These are phyloP conservation scores for Tricholoma flavovirens DNA, from an alignment of 768 basidiomycete species.

Conservation along the genomic window DNA sequence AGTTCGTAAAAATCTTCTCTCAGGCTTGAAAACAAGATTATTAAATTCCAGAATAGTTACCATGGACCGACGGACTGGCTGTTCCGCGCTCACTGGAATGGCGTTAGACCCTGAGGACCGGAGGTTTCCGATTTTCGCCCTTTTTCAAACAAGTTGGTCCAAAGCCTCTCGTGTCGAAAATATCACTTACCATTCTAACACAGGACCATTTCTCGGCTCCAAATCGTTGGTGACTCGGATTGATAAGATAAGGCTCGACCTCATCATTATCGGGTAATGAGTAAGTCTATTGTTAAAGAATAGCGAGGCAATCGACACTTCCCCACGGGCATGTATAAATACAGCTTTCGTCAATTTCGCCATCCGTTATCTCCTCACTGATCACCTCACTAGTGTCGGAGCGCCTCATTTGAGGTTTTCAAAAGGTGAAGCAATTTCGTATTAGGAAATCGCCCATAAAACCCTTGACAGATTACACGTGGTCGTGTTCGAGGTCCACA, in stretches of 20 bases:
- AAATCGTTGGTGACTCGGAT: too few relatives aligned
- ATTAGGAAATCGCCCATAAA: neutral
- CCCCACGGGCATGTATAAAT: neutral
- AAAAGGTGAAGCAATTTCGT: neutral
- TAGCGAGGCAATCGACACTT: neutral
- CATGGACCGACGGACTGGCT: constrained; percentile 11
- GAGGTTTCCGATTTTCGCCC: constrained; percentile 12
- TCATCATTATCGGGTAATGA: neutral
- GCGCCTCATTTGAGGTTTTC: neutral
- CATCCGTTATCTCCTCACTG: neutral
- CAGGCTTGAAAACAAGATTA: constrained; percentile 7
- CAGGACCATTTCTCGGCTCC: neutral
- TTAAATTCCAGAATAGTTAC: constrained; percentile 4
- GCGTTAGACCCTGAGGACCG: constrained; percentile 10
- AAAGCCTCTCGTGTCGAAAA: neutral
- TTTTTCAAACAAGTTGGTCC: neutral
- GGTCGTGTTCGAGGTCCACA: neutral
- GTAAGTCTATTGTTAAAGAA: neutral
- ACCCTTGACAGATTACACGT: neutral
- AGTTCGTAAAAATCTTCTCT: neutral
- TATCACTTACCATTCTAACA: neutral
- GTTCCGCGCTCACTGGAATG: constrained; percentile 20
- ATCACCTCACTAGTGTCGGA: neutral
- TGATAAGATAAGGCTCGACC: neutral
- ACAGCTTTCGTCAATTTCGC: neutral